These are phyloP conservation scores for Skeletonema costatum DNA, from an alignment of 108 stramenopile genomes.

Conservation along the genomic window DNA sequence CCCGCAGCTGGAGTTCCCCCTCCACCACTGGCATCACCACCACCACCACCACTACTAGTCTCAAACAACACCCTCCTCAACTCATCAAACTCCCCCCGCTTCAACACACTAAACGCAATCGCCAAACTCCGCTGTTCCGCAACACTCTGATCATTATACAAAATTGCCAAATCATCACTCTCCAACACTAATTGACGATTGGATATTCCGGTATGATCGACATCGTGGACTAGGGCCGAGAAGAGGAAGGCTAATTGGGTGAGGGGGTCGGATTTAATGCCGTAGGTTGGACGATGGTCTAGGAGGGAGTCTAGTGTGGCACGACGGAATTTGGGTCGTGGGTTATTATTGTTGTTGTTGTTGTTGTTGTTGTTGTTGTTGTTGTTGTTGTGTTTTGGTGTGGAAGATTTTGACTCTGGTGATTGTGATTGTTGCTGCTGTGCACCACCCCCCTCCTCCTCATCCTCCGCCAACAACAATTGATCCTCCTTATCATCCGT, in stretches of 20 bases:
- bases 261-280: conserved; percentile 34
- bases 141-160: conserved; percentile 17
- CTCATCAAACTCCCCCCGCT: conserved; percentile 15
- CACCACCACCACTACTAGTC: conserved; percentile 4
- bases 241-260: conserved; percentile 46
- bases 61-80: conserved; percentile 26
- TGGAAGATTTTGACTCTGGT: neutral
- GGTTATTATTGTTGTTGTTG: neutral
- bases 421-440: neutral
- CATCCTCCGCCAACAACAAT: neutral
- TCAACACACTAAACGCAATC: conserved; percentile 36
- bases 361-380: conserved; percentile 2
- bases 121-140: conserved; percentile 43
- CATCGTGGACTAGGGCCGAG: conserved; percentile 54
- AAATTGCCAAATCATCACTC: conserved; percentile 14
- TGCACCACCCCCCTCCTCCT: neutral
- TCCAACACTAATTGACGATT: conserved; percentile 25
- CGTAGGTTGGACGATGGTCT: conserved; percentile 16
- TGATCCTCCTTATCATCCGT: neutral
- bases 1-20: conserved; percentile 59
- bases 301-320: neutral
- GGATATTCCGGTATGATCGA: conserved; percentile 49
- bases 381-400: neutral
- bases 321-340: conserved; percentile 2
- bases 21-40: conserved; percentile 29